A percentile compares a stretch with the other conserved stretches of the same genome.
Evolutionary conservation across 768 basidiomycete species (phyloP).

Genomic region (Lactarius sanguifluus): DNA sequence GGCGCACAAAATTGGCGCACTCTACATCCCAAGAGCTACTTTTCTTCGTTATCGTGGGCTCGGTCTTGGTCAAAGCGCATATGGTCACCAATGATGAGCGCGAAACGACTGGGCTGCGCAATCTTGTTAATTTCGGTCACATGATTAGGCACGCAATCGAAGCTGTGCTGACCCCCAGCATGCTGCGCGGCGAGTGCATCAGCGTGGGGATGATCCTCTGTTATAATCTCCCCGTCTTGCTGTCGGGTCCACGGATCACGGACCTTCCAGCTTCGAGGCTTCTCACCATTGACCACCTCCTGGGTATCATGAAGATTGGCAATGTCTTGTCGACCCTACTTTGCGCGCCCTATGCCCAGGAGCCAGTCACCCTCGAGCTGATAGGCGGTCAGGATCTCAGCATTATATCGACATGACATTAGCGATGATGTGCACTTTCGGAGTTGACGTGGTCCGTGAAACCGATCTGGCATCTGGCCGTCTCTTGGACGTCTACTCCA

Average conservation of each 20-base stretch:
- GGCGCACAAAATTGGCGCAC: conserved; percentile 60
- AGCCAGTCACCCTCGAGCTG: conserved; percentile 85
- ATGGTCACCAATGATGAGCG: conserved; percentile 97
- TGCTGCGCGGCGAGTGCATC: conserved; percentile 96
- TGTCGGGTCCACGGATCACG: conserved; percentile 76
- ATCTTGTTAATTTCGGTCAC: conserved; percentile 99
- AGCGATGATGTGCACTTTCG: conserved; percentile 95
- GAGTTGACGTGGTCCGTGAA: conserved; percentile 70
- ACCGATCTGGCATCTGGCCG: conserved; percentile 58
- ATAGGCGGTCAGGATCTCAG: conserved; percentile 92
- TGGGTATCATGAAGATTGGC: conserved; percentile 88
- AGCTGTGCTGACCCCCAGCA: conserved; percentile 88
- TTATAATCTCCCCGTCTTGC: conserved; percentile 84
- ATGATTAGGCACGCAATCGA: conserved; percentile 99
- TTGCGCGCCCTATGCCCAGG: conserved; percentile 88
- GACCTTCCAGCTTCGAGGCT: conserved; percentile 65
- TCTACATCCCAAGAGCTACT: conserved; percentile 76
- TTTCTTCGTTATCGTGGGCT: conserved; percentile 87
- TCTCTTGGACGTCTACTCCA: conserved; percentile 77
- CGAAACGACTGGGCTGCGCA: conserved; percentile 88
- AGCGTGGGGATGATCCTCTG: conserved; percentile 94
- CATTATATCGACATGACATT: conserved; percentile 99
- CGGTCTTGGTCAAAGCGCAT: conserved; percentile 93
- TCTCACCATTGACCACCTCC: conserved; percentile 75
- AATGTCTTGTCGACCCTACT: conserved; percentile 97